Evolutionary conservation across 768 basidiomycete species (phyloP), one percentile per base, ranked within the genome.

Genomic region (Lactarius vividus): DNA sequence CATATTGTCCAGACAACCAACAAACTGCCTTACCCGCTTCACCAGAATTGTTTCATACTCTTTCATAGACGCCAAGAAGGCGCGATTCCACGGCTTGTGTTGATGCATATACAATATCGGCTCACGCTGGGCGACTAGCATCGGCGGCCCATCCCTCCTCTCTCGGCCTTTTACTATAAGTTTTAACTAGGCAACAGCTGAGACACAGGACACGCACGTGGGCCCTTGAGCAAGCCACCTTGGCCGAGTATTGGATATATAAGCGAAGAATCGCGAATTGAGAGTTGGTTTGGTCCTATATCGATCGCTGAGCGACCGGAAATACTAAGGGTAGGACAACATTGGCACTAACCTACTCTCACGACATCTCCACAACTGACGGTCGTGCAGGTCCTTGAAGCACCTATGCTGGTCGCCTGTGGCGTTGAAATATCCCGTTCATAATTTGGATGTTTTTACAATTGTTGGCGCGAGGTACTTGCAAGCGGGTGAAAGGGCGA

Each of bases 71-170:
- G 73, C 64, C 13, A 78, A 77, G 73, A 85, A 79, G 0, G 78
- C 83, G 18, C 81, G 75, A 26, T 79, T 79, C 84, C 84, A 85
- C 1, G 81, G 74, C 31, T 77, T 77, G 11, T 83, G 78, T 10
- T 82, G 76, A 7, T 77, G 75, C 1, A 77, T 74, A 65, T 86
- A 84, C 40, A 83, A 79, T 1, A 73, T 71, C 61, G 78, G 77
- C 67, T 82, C 75, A 42, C 78, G 72, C 28, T 80, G 67, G 26
- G 75, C 75, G 62, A 80, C 77, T 66, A 72, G 75, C 26, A 80
- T 78, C 65, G 80, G 72, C 20, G 46, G 31, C 4, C 82, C 44
- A 9, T 1, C 3, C 9, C 44, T 10, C 23, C 10, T 11, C 46
- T 23, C 46, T 23, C 46, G 23, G 0, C 46, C 46, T 49, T 0